phyloP scores from a whole-genome alignment of 805 yeast species.

The Metschnikowia sp. region DNA sequence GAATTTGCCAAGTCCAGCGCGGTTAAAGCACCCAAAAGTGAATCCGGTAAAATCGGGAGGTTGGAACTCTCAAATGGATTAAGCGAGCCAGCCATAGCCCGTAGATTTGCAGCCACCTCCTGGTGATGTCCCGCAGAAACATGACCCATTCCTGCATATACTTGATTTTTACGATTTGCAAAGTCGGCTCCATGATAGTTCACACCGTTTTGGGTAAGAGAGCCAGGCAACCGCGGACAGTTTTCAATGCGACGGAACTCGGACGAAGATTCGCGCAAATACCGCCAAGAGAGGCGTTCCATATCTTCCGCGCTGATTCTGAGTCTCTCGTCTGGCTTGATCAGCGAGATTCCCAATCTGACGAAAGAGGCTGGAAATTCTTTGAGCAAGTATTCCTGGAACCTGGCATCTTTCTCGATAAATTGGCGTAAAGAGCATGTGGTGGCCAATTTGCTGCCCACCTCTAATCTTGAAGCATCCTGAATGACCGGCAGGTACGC shows the following conservation, averaged over 20 bases:
- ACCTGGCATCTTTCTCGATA: constrained; percentile 50
- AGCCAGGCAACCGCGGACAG: constrained; percentile 3
- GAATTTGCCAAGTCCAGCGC: constrained; percentile 43
- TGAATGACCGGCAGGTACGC: constrained; percentile 12
- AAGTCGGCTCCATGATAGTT: constrained; percentile 16
- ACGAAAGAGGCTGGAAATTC: background rate
- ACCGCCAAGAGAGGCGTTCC: constrained; percentile 45
- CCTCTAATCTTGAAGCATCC: constrained; percentile 16
- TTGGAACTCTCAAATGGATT: constrained; percentile 60
- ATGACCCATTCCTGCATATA: background rate
- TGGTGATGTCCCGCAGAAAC: background rate
- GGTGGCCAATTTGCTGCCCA: constrained; percentile 40
- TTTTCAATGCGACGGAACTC: constrained; percentile 4
- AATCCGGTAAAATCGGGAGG: constrained; percentile 46
- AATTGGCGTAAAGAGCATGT: constrained; percentile 55
- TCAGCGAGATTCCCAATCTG: background rate
- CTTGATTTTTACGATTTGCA: constrained; percentile 6
- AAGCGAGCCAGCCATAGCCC: constrained; percentile 10
- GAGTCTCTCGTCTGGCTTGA: background rate
- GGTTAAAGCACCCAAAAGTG: constrained; percentile 43
- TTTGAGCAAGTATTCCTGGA: constrained; percentile 31
- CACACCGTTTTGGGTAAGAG: constrained; percentile 1
- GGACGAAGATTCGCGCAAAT: constrained; percentile 6
- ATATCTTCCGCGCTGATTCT: constrained; percentile 11
- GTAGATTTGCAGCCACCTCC: background rate